Evolutionary conservation across 495 filamentous ascomycete genomes (phyloP), one percentile per base, ranked within the genome.

Genomic region (Sporormia fimetaria): DNA sequence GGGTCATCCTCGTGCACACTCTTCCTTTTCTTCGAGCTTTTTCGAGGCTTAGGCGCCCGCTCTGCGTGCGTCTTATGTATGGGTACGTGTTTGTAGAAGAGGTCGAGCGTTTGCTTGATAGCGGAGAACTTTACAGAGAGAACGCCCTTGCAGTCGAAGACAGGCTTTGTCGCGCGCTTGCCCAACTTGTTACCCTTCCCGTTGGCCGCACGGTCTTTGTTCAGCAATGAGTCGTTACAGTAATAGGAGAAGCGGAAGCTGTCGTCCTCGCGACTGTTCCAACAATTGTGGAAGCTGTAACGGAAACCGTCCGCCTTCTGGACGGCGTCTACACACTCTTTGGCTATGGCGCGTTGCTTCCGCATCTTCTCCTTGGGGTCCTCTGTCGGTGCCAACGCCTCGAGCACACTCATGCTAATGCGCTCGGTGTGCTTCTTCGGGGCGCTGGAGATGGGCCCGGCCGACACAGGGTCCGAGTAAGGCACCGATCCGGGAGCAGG

Each of bases 261-360:
- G 30, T 57, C 49, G 28, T 57, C 54, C 16, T 57, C 54, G 6
- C 54, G 14, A 33, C 54, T 57, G 23, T 51, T 53, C 54, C 54
- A 57, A 43, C 52, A 57, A 21, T 57, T 57, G 25, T 57, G 54
- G 43, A 57, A 57, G 33, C 46, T 51, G 41, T 57, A 57, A 10
- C 54, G 42, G 29, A 42, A 57, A 7, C 54, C 54, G 26, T 57
- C 54, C 7, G 26, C 33, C 21, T 37, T 41, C 32, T 57, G 51
- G 7, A 57, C 48, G 0, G 54, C 23, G 15, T 54, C 51, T 4
- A 57, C 36, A 39, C 41, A 51, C 28, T 22, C 27, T 44, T 57
- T 57, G 1, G 51, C 54, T 40, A 57, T 54, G 3, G 54, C 51
- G 20, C 54, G 42, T 37, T 57, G 54, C 39, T 45, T 44, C n/a